A percentile compares a stretch with the other conserved stretches of the same genome.
These are phyloP conservation scores for Hirschioporus abietinus DNA, from an alignment of 768 basidiomycete species.

Conservation along the genomic window DNA sequence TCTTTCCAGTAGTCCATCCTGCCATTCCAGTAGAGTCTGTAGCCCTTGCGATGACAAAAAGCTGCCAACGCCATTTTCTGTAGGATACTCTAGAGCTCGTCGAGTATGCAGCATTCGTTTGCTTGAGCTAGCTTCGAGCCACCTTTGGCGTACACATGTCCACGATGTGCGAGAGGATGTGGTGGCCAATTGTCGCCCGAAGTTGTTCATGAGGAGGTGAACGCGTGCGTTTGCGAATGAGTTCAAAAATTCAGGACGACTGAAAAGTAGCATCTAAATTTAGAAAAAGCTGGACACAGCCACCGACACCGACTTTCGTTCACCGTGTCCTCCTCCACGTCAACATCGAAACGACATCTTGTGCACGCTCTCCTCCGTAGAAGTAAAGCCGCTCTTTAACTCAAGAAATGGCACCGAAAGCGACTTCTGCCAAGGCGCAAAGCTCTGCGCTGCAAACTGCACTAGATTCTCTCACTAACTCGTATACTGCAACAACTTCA, in stretches of 20 bases:
- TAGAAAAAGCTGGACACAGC: constrained; percentile 10
- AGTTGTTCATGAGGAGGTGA: constrained; percentile 8
- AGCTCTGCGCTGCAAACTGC: constrained; percentile 24
- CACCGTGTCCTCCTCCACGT: constrained; percentile 18
- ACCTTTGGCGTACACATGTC: background rate
- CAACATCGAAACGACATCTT: constrained; percentile 6
- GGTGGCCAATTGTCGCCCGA: constrained; percentile 5
- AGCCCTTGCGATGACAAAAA: constrained; percentile 76
- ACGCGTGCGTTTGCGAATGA: background rate
- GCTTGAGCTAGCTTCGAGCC: background rate
- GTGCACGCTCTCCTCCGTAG: background rate
- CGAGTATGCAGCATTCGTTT: constrained; percentile 38
- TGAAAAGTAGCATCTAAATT: background rate
- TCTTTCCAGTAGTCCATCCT: constrained; percentile 74
- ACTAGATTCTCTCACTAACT: constrained; percentile 59
- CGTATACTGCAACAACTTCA: constrained; percentile 74
- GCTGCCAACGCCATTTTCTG: constrained; percentile 68
- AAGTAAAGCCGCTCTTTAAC: background rate
- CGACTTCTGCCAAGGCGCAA: constrained; percentile 22
- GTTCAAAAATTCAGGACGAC: background rate
- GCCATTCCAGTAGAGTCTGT: constrained; percentile 73
- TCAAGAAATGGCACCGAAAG: constrained; percentile 32
- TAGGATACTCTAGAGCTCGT: constrained; percentile 54
- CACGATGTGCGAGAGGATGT: constrained; percentile 4
- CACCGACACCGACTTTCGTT: constrained; percentile 11